Percentiles rank a stretch among this genome's conserved stretches.
Conservation (phyloP, 208 protist genomes). For the Leishmania mexicana region DNA sequence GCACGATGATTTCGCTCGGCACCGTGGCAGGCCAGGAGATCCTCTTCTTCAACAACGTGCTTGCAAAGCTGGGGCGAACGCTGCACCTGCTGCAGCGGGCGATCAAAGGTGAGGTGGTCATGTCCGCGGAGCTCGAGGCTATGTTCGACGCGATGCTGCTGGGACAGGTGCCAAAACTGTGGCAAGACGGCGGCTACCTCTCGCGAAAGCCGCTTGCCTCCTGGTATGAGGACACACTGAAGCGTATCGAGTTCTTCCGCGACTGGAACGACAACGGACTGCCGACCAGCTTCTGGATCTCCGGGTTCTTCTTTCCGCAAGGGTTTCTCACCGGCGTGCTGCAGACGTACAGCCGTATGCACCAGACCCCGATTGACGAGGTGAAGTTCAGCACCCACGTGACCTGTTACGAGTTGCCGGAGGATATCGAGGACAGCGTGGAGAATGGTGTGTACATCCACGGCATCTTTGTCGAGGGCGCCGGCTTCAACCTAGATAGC, state of each 20-base stretch:
- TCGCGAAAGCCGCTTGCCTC: conserved; percentile 96
- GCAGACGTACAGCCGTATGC: conserved; percentile 90
- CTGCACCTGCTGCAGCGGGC: conserved; percentile 75
- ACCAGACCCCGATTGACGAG: conserved; percentile 92
- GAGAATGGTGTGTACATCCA: conserved; percentile 91
- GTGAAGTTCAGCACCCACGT: conserved; percentile 89
- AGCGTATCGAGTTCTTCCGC: conserved; percentile 93
- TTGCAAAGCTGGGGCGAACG: conserved; percentile 72
- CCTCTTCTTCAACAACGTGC: conserved; percentile 89
- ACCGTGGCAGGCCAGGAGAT: conserved; percentile 92
- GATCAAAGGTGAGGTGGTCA: conserved; percentile 93
- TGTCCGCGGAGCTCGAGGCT: conserved; percentile 87
- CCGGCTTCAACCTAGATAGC: conserved; percentile 58
- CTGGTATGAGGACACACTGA: conserved; percentile 95
- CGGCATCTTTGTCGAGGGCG: conserved; percentile 93
- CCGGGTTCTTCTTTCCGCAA: conserved; percentile 99
- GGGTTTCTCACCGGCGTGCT: conserved; percentile 93
- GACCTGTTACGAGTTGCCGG: conserved; percentile 69
- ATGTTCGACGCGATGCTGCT: conserved; percentile 92
- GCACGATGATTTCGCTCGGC: conserved; percentile 91
- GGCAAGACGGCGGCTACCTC: conserved; percentile 93
- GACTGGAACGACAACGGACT: conserved; percentile 94
- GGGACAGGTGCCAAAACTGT: conserved; percentile 92
- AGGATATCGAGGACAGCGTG: conserved; percentile 67
- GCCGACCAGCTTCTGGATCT: conserved; percentile 95